Base-by-base conservation (phyloP, 345 rosid genomes). In the Punica granatum region DNA sequence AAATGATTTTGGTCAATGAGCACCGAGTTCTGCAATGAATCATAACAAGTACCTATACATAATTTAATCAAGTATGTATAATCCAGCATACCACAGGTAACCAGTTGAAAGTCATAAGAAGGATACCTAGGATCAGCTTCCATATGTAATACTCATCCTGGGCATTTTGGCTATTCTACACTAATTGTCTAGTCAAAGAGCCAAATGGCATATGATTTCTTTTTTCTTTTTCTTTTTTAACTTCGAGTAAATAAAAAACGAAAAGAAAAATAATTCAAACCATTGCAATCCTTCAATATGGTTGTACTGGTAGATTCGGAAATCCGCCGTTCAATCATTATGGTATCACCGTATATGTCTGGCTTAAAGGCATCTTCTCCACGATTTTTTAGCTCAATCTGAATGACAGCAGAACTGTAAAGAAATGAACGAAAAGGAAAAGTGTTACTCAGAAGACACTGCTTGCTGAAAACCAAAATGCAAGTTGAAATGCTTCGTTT, bases 351-450 rank as follows among this genome's bases (percentile, higher is more conserved):
- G 58, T 83, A 94, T 5, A 64, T 43, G 28, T 89, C 92, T 3
- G 82, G 88, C 81, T 85, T 89, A 68, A 85, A 94, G 31, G 98
- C 85, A 72, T 92, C 98, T 18, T 76, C 92, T 65, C 97, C 98
- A 46, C 72, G 73, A 49, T 92, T 92, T 80, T 80, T 90, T 44
- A 94, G 65, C 61, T 86, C 91, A 64, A 94, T 92, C 67, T 84
- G 91, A 69, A 94, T 85, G 61, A 77, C 31, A 0, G 99, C 95
- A 72, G 78, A 80, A 78, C 96, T 94, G 82, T 68, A 58, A 60
- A 65, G 67, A 58, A 1, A 31, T 41, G 12, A 58, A 19, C 28
- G 56, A 37, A 26, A n/a, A 37, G 66, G 18, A 60, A 25, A 23
- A 42, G 4, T 66, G 64, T 10, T 4, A 48, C 36, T 34, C 0